Conservation (phyloP, 805 yeast genomes). For the Grigorovia transvaalensis region DNA sequence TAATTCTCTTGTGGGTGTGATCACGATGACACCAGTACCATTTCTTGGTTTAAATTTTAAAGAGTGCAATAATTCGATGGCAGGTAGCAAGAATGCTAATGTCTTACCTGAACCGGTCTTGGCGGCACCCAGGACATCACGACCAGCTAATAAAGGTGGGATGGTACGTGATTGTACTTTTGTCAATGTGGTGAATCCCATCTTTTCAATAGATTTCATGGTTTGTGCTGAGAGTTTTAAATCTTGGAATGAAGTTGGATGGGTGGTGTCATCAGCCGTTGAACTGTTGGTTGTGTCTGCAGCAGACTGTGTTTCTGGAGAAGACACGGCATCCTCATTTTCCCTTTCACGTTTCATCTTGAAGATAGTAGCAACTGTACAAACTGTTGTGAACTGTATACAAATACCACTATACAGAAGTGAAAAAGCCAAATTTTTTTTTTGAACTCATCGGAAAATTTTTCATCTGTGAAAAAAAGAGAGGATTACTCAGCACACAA, state of each 20-base stretch:
- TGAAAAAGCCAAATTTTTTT: not conserved
- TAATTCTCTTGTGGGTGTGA: conserved; percentile 95
- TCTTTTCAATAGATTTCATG: conserved; percentile 62
- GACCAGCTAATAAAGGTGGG: conserved; percentile 92
- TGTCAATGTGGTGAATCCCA: conserved; percentile 92
- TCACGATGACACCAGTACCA: conserved; percentile 94
- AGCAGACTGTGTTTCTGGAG: not conserved
- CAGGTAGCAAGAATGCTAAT: conserved; percentile 89
- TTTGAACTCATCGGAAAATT: not conserved
- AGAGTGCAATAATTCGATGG: conserved; percentile 82
- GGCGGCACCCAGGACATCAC: conserved; percentile 98
- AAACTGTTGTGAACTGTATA: not conserved
- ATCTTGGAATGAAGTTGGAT: not conserved
- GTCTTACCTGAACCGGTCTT: conserved; percentile 99
- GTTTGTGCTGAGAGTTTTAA: conserved; percentile 75
- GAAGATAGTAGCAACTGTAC: not conserved
- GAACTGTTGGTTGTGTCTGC: not conserved
- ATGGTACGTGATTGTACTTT: conserved; percentile 91
- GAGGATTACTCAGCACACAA: not conserved
- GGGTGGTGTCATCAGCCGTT: not conserved
- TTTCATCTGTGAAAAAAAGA: not conserved
- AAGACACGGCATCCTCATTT: not conserved
- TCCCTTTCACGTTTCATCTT: conserved; percentile 14
- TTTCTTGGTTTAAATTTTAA: conserved; percentile 93
- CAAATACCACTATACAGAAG: not conserved